phyloP scores from a whole-genome alignment of 2,329 filamentous ascomycete genomes.

The Fusarium sp. region DNA sequence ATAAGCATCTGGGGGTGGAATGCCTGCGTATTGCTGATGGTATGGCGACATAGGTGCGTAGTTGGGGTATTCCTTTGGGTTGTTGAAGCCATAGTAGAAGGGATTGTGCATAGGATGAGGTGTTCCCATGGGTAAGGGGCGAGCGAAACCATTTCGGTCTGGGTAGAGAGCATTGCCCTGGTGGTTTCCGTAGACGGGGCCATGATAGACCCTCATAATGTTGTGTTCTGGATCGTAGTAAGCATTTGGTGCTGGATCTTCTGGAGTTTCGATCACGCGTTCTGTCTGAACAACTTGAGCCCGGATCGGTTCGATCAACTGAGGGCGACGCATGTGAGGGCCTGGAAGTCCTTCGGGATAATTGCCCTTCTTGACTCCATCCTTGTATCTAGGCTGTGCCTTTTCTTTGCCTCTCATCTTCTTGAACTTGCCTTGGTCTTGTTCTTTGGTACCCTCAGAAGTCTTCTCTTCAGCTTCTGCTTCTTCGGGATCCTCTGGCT shows the following conservation, averaged over 20 bases:
- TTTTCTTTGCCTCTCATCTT: conserved; percentile 23
- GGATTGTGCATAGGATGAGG: conserved; percentile 59
- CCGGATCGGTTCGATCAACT: conserved; percentile 61
- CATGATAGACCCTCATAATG: conserved; percentile 68
- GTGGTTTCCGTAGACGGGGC: conserved; percentile 65
- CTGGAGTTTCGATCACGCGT: conserved; percentile 63
- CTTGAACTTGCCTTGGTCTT: conserved; percentile 37
- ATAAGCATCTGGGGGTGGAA: conserved; percentile 34
- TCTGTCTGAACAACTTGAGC: conserved; percentile 66
- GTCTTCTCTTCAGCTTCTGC: conserved; percentile 15
- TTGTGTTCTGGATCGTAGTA: conserved; percentile 67
- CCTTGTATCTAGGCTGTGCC: conserved; percentile 28
- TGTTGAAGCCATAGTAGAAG: conserved; percentile 56
- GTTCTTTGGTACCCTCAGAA: conserved; percentile 14
- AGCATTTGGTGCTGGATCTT: conserved; percentile 69
- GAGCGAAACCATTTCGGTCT: conserved; percentile 47
- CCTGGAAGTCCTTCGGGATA: conserved; percentile 48
- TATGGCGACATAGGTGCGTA: conserved; percentile 38
- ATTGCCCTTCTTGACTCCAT: conserved; percentile 38
- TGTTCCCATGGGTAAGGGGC: conserved; percentile 56
- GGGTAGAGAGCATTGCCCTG: conserved; percentile 60
- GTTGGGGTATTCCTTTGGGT: conserved; percentile 36
- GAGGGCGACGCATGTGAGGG: conserved; percentile 54
- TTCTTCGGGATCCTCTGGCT: conserved; percentile 17
- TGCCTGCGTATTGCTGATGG: conserved; percentile 15